Conservation (phyloP, 495 filamentous ascomycete species). For the Xylaria sp. region DNA sequence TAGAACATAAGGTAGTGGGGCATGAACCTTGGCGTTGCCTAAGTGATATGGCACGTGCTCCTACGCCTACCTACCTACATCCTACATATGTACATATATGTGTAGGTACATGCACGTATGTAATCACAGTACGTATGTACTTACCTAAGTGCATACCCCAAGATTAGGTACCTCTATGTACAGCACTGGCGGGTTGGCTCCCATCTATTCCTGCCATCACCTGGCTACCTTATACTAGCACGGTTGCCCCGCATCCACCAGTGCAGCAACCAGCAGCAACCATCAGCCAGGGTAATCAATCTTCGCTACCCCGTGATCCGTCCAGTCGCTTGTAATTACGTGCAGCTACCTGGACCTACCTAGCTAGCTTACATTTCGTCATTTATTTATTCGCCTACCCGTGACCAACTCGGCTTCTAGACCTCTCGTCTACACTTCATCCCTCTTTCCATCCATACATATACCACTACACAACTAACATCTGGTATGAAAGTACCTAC, state of each 20-base stretch:
- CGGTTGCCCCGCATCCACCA: conserved; percentile 27
- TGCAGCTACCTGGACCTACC: conserved; percentile 22
- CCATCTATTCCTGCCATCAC: background rate
- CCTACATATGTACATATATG: too few species aligned
- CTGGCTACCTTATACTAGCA: too few species aligned
- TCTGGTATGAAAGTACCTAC: background rate
- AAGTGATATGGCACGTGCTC: conserved; percentile 13
- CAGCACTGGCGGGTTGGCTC: too few species aligned
- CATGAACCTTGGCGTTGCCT: background rate
- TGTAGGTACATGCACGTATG: too few species aligned
- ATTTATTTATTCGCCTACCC: conserved; percentile 14
- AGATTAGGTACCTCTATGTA: too few species aligned
- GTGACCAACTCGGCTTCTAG: background rate
- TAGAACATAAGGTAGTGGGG: background rate
- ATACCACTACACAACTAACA: background rate
- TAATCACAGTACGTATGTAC: too few species aligned
- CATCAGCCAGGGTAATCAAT: background rate
- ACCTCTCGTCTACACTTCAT: background rate
- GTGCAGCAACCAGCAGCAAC: background rate
- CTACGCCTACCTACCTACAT: too few species aligned
- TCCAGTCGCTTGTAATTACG: conserved; percentile 11
- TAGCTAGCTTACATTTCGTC: conserved; percentile 16
- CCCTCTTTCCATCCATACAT: background rate
- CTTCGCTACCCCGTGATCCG: conserved; percentile 21
- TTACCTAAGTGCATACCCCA: too few species aligned